Conservation (phyloP, 2,329 filamentous ascomycete species). For the Colletotrichum cordylinicola region DNA sequence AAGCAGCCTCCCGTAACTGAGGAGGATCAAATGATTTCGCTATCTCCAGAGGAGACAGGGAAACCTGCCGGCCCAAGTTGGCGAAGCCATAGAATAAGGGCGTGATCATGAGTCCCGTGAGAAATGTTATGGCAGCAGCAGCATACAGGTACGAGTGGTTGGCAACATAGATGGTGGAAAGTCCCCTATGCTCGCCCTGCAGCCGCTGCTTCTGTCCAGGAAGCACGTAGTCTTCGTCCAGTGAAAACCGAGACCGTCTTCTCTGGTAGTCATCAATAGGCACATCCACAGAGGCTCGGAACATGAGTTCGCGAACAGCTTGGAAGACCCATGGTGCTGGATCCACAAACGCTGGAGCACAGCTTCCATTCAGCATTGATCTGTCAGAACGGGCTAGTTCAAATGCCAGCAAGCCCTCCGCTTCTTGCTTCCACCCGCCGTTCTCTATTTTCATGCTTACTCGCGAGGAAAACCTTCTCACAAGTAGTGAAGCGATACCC, state of each 20-base stretch:
- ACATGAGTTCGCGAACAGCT: not conserved
- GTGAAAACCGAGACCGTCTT: not conserved
- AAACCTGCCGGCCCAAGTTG: not conserved
- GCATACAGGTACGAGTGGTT: not conserved
- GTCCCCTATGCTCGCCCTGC: not conserved
- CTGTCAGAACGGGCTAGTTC: not conserved
- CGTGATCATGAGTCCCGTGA: not conserved
- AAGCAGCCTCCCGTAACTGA: not conserved
- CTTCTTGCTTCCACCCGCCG: not conserved
- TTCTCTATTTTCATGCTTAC: not conserved
- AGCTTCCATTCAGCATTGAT: not conserved
- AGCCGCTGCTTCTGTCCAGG: not conserved
- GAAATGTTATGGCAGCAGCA: not conserved
- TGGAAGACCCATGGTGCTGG: not conserved
- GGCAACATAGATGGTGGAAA: not conserved
- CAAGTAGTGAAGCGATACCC: not conserved
- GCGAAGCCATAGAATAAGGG: not conserved
- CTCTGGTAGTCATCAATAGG: not conserved
- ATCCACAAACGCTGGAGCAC: not conserved
- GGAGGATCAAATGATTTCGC: not conserved
- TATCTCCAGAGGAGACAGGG: not conserved
- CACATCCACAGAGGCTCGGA: not conserved
- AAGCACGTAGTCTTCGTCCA: not conserved
- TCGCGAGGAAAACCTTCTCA: not conserved
- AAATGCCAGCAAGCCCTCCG: not conserved